phyloP scores from a whole-genome alignment of 2,329 filamentous ascomycete species.

The Dryadomyces sulphureus region DNA sequence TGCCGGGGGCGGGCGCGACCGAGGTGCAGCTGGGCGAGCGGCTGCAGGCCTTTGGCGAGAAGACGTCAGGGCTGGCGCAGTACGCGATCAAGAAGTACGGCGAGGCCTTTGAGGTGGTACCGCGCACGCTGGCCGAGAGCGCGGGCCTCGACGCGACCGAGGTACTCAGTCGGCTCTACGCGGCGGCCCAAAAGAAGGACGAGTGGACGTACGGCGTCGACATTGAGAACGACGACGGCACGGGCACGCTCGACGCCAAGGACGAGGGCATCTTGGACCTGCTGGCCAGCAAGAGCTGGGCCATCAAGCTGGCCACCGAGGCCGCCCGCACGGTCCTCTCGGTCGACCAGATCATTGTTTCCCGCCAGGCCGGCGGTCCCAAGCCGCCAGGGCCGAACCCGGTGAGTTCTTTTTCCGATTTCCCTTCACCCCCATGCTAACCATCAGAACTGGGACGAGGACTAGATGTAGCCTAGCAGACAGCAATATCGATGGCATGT shows the following conservation, averaged over 20 bases:
- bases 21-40: constrained; percentile 90
- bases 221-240: constrained; percentile 72
- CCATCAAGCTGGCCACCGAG: constrained; percentile 92
- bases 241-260: constrained; percentile 71
- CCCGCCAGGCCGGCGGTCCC: constrained; percentile 88
- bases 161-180: constrained; percentile 81
- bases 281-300: constrained; percentile 86
- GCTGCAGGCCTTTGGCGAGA: constrained; percentile 80
- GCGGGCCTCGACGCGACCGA: constrained; percentile 96
- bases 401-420: constrained; percentile 25
- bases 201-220: constrained; percentile 89
- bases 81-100: constrained; percentile 97
- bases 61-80: constrained; percentile 82
- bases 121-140: constrained; percentile 84
- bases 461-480: constrained; percentile 29
- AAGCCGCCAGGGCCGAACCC: constrained; percentile 94
- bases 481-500: no score
- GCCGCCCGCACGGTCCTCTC: constrained; percentile 85
- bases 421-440: background rate
- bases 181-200: constrained; percentile 78
- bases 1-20: constrained; percentile 86
- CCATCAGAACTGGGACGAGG: constrained; percentile 46
- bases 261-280: constrained; percentile 86
- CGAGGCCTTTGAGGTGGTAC: constrained; percentile 94
- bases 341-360: constrained; percentile 98